Evolutionary conservation across 2,329 filamentous ascomycete genomes (phyloP).

Genomic region (Podosphaera leucotricha): DNA sequence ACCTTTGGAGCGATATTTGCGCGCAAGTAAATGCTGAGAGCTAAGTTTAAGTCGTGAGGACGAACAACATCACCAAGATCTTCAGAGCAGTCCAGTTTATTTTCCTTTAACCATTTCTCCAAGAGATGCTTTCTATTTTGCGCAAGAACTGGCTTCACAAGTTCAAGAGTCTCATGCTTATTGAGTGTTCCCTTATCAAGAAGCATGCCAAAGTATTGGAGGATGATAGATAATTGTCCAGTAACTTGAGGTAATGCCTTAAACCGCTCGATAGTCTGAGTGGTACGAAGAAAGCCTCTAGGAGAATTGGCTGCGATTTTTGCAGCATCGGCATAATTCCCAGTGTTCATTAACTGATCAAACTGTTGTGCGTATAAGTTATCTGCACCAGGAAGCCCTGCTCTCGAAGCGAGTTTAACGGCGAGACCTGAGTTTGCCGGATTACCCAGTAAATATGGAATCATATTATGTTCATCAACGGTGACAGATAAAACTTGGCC

Average conservation of each 20-base stretch:
- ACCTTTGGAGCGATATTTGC: slow-evolving; percentile 85
- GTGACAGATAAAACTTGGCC: slow-evolving; percentile 89
- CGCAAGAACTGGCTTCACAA: slow-evolving; percentile 74
- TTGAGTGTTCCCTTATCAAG: slow-evolving; percentile 89
- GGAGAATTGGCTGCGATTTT: slow-evolving; percentile 95
- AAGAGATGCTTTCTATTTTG: slow-evolving; percentile 90
- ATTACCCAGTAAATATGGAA: slow-evolving; percentile 89
- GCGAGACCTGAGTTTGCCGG: slow-evolving; percentile 83
- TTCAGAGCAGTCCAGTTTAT: slow-evolving; percentile 89
- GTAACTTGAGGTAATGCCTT: slow-evolving; percentile 57
- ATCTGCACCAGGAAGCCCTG: slow-evolving; percentile 81
- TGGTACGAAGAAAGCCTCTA: slow-evolving; percentile 78
- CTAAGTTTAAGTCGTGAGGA: slow-evolving; percentile 68
- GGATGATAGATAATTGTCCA: slow-evolving; percentile 75
- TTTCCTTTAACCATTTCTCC: slow-evolving; percentile 94
- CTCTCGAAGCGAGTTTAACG: slow-evolving; percentile 87
- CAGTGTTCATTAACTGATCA: slow-evolving; percentile 58
- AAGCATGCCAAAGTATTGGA: slow-evolving; percentile 95
- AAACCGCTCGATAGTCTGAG: slow-evolving; percentile 89
- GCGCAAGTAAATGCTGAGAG: slow-evolving; percentile 71
- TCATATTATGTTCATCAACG: slow-evolving; percentile 74
- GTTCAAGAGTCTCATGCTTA: slow-evolving; percentile 77
- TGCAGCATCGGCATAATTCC: slow-evolving; percentile 69
- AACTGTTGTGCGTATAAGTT: slow-evolving; percentile 84
- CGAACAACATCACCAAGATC: slow-evolving; percentile 88